Base-by-base conservation (phyloP, 2,329 filamentous ascomycete genomes). In the Xylaria sp. region DNA sequence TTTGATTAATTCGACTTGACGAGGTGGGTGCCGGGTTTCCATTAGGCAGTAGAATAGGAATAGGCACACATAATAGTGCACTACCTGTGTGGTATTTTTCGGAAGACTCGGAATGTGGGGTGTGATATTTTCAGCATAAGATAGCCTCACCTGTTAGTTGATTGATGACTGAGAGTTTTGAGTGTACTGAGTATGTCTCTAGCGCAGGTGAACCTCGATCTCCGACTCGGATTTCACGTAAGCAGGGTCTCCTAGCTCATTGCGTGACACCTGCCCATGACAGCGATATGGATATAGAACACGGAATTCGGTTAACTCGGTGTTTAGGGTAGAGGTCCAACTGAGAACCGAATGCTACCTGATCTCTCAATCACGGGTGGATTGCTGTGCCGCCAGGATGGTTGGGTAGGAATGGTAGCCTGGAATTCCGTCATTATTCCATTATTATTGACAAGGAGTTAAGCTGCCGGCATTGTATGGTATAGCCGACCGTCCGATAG, bases 91-190 rank as follows among this genome's bases (percentile, higher is more conserved):
- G 51, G 32, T 61, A 44, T 64, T 66, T 66, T 66, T 66, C 69
- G 69, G 69, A 71, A 61, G 66, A 29, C 13, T 69, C 69, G 69
- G 69, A 62, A 71, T 71, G 69, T 71, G 69, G 69, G 68, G 57
- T 21, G 35, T 27, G 27, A 2, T 54, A 55, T 65, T 40, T 29
- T 44, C 23, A 47, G 48, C 40, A 60, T 32, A 44, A 35, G 42
- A 60, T 47, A 32, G 23, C 29, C 21, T 27, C 27, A 47, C n/a
- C 9, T 27, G 47, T 58, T 35, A 13, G 25, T 1, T n/a, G 42
- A 12, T 40, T 23, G 23, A 59, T 47, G 55, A 58, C 23, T 48
- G 18, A 40, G 60, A 55, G n/a, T n/a, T n/a, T n/a, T n/a, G n/a
- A n/a, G n/a, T n/a, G n/a, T n/a, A n/a, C n/a, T n/a, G n/a, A n/a